These are phyloP conservation scores for Pleurotus eryngii DNA, from an alignment of 768 basidiomycete species.

Conservation along the genomic window DNA sequence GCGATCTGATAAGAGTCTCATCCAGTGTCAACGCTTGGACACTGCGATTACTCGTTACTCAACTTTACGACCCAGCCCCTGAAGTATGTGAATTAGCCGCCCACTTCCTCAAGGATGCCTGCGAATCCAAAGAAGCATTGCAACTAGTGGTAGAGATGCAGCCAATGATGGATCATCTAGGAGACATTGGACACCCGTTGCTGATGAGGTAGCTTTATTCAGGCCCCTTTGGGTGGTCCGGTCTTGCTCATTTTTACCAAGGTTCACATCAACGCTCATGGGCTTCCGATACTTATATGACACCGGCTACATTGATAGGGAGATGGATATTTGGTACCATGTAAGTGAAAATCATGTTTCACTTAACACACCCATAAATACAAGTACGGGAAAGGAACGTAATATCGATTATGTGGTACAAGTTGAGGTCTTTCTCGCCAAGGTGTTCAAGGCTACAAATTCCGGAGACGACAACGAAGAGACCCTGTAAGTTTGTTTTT, in stretches of 20 bases:
- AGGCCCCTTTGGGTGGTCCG: neutral
- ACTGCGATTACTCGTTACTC: slow-evolving; percentile 86
- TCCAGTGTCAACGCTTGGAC: slow-evolving; percentile 79
- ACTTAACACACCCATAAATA: neutral
- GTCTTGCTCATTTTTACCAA: slow-evolving; percentile 24
- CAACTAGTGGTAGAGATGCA: slow-evolving; percentile 93
- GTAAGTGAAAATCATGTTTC: slow-evolving; percentile 40
- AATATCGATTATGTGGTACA: slow-evolving; percentile 93
- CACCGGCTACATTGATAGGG: slow-evolving; percentile 88
- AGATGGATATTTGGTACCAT: slow-evolving; percentile 96
- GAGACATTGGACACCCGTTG: slow-evolving; percentile 86
- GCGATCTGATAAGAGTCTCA: slow-evolving; percentile 69
- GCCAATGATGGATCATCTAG: slow-evolving; percentile 93
- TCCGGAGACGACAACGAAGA: slow-evolving; percentile 69
- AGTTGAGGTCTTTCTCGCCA: slow-evolving; percentile 87
- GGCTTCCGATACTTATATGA: slow-evolving; percentile 93
- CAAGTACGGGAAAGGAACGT: slow-evolving; percentile 59
- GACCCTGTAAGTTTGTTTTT: slow-evolving; percentile 40
- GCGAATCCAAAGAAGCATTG: slow-evolving; percentile 78
- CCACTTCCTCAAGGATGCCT: slow-evolving; percentile 84
- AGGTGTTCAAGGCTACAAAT: slow-evolving; percentile 59
- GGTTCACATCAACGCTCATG: slow-evolving; percentile 91
- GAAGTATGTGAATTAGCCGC: slow-evolving; percentile 93
- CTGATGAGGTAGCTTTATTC: slow-evolving; percentile 67
- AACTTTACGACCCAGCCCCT: slow-evolving; percentile 88